These are phyloP conservation scores for Wickerhamomyces bovis DNA, from an alignment of 805 yeast species.

Conservation along the genomic window DNA sequence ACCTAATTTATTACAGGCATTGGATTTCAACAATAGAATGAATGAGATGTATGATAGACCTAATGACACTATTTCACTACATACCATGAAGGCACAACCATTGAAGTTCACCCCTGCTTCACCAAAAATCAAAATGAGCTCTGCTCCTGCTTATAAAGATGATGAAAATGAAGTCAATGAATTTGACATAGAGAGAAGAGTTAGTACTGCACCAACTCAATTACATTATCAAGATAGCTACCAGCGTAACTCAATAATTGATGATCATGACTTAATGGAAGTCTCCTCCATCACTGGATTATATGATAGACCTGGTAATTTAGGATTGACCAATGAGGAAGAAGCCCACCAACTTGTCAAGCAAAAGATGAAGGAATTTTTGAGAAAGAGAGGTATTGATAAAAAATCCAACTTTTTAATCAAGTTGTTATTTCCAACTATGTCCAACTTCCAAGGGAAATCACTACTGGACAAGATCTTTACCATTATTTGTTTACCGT, in stretches of 20 bases:
- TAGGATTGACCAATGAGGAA: background rate
- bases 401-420: slow-evolving; percentile 1
- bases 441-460: slow-evolving; percentile 23
- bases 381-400: background rate
- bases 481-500: slow-evolving; percentile 29
- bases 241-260: slow-evolving; percentile 1
- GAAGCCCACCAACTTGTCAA: slow-evolving; percentile 11
- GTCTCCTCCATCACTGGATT: background rate
- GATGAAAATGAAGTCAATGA: slow-evolving; percentile 2
- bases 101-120: background rate
- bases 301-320: background rate
- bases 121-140: slow-evolving; percentile 12
- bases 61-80: slow-evolving; percentile 10
- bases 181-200: slow-evolving; percentile 16
- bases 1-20: slow-evolving; percentile 21
- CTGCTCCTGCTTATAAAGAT: slow-evolving; percentile 19
- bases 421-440: slow-evolving; percentile 26
- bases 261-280: background rate
- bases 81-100: slow-evolving; percentile 5
- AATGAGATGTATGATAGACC: slow-evolving; percentile 3
- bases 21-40: slow-evolving; percentile 18
- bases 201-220: slow-evolving; percentile 14
- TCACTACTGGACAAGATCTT: slow-evolving; percentile 22
- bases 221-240: slow-evolving; percentile 4
- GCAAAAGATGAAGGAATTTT: slow-evolving; percentile 2